Evolutionary conservation across 2,329 filamentous ascomycete species (phyloP).

Genomic region (Dryadomyces quercus-mongolicae): DNA sequence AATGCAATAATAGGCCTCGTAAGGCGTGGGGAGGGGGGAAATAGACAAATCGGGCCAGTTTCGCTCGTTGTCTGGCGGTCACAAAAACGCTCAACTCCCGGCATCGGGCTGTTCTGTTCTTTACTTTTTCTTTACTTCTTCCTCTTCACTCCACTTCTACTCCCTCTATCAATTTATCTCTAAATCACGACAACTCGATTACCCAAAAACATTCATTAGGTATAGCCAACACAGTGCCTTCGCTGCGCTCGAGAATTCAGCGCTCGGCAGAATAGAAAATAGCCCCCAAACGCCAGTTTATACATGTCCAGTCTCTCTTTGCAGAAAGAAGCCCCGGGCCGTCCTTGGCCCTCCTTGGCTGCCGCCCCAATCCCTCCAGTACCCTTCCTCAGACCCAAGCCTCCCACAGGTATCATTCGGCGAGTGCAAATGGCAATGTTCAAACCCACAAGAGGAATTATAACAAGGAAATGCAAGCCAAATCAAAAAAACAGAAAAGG

Average conservation of each 20-base stretch:
- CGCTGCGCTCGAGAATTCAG: neutral
- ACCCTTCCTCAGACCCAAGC: neutral
- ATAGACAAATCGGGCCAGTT: neutral
- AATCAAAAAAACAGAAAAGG: neutral
- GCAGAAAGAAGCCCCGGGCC: neutral
- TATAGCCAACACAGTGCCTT: neutral
- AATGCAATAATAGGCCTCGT: too few relatives aligned
- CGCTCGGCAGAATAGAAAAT: neutral
- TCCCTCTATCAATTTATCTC: neutral
- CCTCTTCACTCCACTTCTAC: neutral
- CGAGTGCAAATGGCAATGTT: constrained; percentile 2
- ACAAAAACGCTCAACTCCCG: neutral
- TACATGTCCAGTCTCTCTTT: neutral
- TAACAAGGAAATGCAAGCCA: neutral
- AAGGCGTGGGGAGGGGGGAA: neutral
- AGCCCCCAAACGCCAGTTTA: neutral
- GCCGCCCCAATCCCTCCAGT: neutral
- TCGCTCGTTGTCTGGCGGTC: neutral
- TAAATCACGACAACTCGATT: neutral
- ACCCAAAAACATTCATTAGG: neutral
- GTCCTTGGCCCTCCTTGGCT: neutral
- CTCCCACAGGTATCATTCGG: constrained; percentile 8
- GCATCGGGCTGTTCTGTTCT: neutral
- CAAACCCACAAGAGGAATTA: neutral
- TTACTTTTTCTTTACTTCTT: neutral